Evolutionary conservation across 345 rosid species (phyloP).

Genomic region (Clausena lansium): DNA sequence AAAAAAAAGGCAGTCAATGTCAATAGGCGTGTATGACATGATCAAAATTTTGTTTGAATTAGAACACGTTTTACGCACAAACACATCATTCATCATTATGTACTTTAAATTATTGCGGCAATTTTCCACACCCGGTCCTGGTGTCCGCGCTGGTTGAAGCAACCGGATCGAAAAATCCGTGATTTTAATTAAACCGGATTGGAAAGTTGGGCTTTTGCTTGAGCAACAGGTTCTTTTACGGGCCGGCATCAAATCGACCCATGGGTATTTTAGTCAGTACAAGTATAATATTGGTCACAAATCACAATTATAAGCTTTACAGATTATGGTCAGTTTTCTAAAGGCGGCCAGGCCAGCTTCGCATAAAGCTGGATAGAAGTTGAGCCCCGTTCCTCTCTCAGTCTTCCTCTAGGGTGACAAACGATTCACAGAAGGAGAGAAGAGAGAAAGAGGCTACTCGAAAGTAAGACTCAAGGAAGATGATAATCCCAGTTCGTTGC

Average conservation of each 20-base stretch:
- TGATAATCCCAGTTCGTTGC: constrained; percentile 84
- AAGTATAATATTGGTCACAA: background rate
- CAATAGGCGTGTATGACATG: background rate
- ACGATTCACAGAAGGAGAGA: background rate
- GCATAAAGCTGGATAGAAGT: background rate
- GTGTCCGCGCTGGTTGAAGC: too few relatives aligned
- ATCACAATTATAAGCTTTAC: background rate
- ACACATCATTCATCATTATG: background rate
- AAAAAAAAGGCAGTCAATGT: background rate
- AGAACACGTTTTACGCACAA: background rate
- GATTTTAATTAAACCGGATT: too few relatives aligned
- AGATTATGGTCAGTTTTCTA: background rate
- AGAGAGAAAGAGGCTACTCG: background rate
- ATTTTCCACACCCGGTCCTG: too few relatives aligned
- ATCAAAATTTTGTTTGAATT: background rate
- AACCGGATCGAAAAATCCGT: too few relatives aligned
- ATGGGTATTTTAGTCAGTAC: background rate
- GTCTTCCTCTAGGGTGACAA: too few relatives aligned
- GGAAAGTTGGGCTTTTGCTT: too few relatives aligned
- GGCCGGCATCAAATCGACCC: too few relatives aligned
- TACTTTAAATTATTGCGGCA: too few relatives aligned
- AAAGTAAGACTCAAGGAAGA: constrained; percentile 17
- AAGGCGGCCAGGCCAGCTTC: background rate
- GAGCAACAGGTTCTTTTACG: too few relatives aligned
- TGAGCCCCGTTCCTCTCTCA: too few relatives aligned